These are phyloP conservation scores for Boletus reticulatus DNA, from an alignment of 768 basidiomycete genomes.

Conservation along the genomic window DNA sequence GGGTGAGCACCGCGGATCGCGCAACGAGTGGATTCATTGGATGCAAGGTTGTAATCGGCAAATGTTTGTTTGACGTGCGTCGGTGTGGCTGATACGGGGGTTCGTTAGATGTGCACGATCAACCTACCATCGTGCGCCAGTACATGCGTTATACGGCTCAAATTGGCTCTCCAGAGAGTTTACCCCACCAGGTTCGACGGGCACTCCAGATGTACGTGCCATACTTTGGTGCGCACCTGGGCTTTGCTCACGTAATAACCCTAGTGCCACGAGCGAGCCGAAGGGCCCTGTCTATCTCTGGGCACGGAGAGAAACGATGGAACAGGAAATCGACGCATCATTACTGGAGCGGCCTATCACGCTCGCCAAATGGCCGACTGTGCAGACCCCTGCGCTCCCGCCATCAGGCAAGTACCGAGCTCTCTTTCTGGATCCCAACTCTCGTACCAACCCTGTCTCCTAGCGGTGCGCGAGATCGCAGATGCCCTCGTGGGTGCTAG, in stretches of 20 bases:
- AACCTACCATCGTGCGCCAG: constrained; percentile 66
- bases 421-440: background rate
- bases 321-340: constrained; percentile 52
- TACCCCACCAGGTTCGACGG: constrained; percentile 50
- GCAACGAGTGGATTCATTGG: constrained; percentile 79
- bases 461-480: constrained; percentile 40
- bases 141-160: constrained; percentile 71
- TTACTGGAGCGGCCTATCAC: constrained; percentile 32
- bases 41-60: constrained; percentile 47
- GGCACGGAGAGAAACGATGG: constrained; percentile 69
- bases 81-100: background rate
- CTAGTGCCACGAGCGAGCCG: constrained; percentile 65
- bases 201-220: constrained; percentile 59
- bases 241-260: background rate
- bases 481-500: constrained; percentile 48
- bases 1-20: constrained; percentile 56
- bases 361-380: constrained; percentile 47
- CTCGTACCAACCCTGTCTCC: background rate
- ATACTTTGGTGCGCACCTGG: background rate
- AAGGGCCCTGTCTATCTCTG: constrained; percentile 75
- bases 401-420: constrained; percentile 27
- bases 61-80: background rate
- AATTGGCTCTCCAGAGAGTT: constrained; percentile 52
- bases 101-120: constrained; percentile 62
- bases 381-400: constrained; percentile 51